Conservation (phyloP, 495 filamentous ascomycete genomes). For the Penicillium nucicola region DNA sequence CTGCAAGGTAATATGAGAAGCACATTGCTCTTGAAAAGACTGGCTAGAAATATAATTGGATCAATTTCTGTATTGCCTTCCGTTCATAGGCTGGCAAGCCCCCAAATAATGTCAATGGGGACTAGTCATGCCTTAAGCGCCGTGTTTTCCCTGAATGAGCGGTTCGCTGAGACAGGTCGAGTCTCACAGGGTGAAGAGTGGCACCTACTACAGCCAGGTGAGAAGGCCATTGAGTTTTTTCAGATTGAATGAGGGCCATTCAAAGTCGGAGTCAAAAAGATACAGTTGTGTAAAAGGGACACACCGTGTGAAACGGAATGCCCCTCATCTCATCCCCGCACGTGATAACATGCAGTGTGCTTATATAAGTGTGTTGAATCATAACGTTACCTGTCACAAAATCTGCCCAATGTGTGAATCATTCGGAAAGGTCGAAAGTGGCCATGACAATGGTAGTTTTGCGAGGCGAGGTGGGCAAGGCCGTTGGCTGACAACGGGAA, state of each 20-base stretch:
- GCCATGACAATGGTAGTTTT: no score
- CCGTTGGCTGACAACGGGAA: no score
- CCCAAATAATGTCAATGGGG: conserved; percentile 26
- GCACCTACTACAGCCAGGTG: conserved; percentile 8
- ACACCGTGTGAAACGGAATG: conserved; percentile 7
- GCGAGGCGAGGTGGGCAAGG: not conserved
- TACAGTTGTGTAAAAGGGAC: conserved; percentile 3
- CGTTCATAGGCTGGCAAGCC: conserved; percentile 22
- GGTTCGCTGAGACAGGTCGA: conserved; percentile 28
- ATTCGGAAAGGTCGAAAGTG: not conserved
- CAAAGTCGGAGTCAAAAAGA: not conserved
- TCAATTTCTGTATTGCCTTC: conserved; percentile 7
- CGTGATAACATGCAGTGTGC: conserved; percentile 8
- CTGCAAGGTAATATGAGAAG: conserved; percentile 27
- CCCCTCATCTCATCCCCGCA: conserved; percentile 19
- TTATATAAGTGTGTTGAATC: conserved; percentile 9
- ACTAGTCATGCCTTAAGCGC: conserved; percentile 41
- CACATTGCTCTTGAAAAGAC: conserved; percentile 23
- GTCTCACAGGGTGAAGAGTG: conserved; percentile 17
- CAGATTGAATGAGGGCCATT: conserved; percentile 6
- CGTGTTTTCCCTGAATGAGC: conserved; percentile 22
- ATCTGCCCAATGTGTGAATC: not conserved
- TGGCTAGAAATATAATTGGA: conserved; percentile 16
- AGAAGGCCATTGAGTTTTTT: conserved; percentile 2
- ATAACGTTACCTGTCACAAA: not conserved